Evolutionary conservation across 352 stramenopile species (phyloP).

Genomic region (Globisporangium heterothallicum): DNA sequence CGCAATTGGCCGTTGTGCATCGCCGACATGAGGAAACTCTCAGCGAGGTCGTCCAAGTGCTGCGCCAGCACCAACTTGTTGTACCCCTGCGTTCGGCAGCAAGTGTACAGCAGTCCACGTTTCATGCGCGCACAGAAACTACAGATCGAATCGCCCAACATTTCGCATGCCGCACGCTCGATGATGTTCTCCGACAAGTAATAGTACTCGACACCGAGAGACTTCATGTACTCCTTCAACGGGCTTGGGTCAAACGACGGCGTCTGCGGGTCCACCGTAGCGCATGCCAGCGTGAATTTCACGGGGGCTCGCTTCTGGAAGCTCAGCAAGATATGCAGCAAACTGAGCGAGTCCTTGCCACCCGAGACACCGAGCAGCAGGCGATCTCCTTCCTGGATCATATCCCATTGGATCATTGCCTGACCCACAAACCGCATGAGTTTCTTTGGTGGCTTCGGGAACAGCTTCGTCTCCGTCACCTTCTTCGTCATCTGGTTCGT

Average conservation of each 20-base stretch:
- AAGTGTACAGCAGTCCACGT: slow-evolving; percentile 95
- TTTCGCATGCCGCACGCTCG: slow-evolving; percentile 77
- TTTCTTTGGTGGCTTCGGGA: slow-evolving; percentile 75
- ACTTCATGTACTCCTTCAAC: slow-evolving; percentile 95
- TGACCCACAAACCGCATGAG: slow-evolving; percentile 73
- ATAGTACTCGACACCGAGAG: slow-evolving; percentile 93
- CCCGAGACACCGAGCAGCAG: slow-evolving; percentile 94
- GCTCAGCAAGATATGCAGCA: slow-evolving; percentile 94
- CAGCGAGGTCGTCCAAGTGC: slow-evolving; percentile 96
- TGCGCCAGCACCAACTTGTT: slow-evolving; percentile 94
- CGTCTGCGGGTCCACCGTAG: slow-evolving; percentile 97
- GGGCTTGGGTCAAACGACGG: slow-evolving; percentile 95
- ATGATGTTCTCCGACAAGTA: slow-evolving; percentile 94
- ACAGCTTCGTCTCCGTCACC: slow-evolving; percentile 43
- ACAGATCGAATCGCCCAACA: slow-evolving; percentile 92
- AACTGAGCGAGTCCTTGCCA: slow-evolving; percentile 96
- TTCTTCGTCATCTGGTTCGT: slow-evolving; percentile 37
- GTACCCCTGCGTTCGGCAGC: slow-evolving; percentile 89
- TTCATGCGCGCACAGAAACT: slow-evolving; percentile 97
- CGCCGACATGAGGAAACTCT: slow-evolving; percentile 98
- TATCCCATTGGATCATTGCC: slow-evolving; percentile 92
- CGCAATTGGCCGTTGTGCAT: slow-evolving; percentile 98
- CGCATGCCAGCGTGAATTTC: slow-evolving; percentile 93
- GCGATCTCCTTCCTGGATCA: slow-evolving; percentile 95
- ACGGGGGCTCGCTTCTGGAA: slow-evolving; percentile 92